Evolutionary conservation across 1,284 basidiomycete genomes (phyloP).

Genomic region (Puccinia hordei): DNA sequence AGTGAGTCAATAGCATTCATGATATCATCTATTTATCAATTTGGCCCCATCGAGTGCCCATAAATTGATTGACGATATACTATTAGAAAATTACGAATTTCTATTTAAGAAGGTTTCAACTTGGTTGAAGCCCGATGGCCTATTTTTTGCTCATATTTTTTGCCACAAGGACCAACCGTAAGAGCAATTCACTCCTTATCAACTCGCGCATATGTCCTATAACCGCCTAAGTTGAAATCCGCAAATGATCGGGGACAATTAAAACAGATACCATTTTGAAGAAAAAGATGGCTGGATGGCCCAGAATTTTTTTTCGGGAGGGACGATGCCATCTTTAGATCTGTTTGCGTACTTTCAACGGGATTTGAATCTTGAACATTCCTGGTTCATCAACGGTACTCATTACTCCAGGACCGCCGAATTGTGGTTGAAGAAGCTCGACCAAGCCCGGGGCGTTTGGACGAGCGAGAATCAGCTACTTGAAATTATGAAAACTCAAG

Average conservation of each 20-base stretch:
- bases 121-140: conserved; percentile 67
- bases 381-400: conserved; percentile 69
- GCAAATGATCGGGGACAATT: neutral
- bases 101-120: conserved; percentile 70
- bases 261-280: conserved; percentile 71
- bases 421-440: conserved; percentile 71
- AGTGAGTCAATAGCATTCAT: conserved; percentile 55
- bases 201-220: neutral
- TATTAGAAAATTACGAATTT: conserved; percentile 67
- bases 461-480: conserved; percentile 65
- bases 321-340: conserved; percentile 69
- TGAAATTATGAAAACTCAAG: conserved; percentile 61
- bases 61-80: neutral
- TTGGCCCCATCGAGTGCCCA: neutral
- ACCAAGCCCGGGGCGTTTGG: conserved; percentile 64
- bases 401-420: conserved; percentile 72
- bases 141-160: conserved; percentile 76
- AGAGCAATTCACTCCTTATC: neutral
- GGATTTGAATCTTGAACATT: conserved; percentile 67
- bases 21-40: neutral
- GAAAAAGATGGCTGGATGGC: conserved; percentile 76
- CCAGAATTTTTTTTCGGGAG: conserved; percentile 73
- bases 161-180: conserved; percentile 63
- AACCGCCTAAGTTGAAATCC: neutral
- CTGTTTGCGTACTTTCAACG: conserved; percentile 73